Conservation (phyloP, 495 filamentous ascomycete genomes). For the Trichoderma reesei region DNA sequence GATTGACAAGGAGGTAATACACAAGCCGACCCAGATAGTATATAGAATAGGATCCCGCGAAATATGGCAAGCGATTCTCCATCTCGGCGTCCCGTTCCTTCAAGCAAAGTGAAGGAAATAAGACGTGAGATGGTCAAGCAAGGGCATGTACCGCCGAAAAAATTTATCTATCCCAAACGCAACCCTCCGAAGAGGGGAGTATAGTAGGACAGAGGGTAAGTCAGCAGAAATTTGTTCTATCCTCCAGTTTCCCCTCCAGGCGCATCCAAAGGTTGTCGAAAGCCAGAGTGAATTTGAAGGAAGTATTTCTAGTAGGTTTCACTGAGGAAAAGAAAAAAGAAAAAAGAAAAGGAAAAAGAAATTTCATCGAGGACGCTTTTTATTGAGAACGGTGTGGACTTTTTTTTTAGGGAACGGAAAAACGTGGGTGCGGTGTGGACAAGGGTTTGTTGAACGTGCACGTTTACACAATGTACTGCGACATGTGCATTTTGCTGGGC, state of each 20-base stretch:
- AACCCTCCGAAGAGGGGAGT: constrained; percentile 20
- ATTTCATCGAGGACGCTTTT: neutral
- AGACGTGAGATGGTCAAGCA: neutral
- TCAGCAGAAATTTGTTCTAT: constrained; percentile 39
- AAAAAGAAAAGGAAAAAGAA: constrained; percentile 8
- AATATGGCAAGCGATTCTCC: neutral
- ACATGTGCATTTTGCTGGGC: no score
- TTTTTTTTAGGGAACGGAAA: neutral
- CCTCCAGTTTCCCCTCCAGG: constrained; percentile 72
- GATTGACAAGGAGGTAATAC: no score
- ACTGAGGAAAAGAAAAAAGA: constrained; percentile 35
- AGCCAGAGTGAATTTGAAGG: constrained; percentile 80
- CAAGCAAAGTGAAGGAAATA: neutral
- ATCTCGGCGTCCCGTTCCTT: neutral
- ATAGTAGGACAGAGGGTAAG: constrained; percentile 42
- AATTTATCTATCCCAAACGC: constrained; percentile 37
- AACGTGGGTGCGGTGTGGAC: neutral
- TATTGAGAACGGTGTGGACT: neutral
- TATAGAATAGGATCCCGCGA: no score
- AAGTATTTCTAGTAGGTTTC: constrained; percentile 46
- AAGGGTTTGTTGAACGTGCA: no score
- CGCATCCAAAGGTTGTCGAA: constrained; percentile 46
- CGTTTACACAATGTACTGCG: no score
- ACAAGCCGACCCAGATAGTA: no score
- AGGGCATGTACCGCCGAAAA: constrained; percentile 31